phyloP scores from a whole-genome alignment of 306 rosid species.

The Citrullus amarus region DNA sequence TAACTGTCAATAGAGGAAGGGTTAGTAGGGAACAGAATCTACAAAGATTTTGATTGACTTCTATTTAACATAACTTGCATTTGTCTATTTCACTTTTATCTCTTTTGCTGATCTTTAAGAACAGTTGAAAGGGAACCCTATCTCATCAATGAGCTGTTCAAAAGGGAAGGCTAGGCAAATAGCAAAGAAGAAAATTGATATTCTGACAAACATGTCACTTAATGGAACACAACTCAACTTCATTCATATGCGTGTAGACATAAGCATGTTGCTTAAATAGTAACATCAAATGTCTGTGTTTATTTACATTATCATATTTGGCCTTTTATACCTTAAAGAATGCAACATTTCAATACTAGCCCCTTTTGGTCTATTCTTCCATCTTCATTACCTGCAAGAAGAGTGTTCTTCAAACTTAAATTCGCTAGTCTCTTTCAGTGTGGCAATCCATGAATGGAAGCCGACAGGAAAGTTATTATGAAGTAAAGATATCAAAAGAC shows the following conservation, averaged over 20 bases:
- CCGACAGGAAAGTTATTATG: not conserved
- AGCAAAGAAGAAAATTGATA: not conserved
- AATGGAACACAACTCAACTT: slow-evolving; percentile 6
- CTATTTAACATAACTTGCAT: not conserved
- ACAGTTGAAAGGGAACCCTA: not conserved
- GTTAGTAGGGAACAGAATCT: slow-evolving; percentile 5
- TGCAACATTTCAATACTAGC: slow-evolving; percentile 74
- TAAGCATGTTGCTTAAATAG: slow-evolving; percentile 1
- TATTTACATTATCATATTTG: slow-evolving; percentile 5
- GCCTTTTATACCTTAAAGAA: slow-evolving; percentile 38
- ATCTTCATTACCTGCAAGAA: slow-evolving; percentile 67
- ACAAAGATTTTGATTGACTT: not conserved
- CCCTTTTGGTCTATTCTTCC: slow-evolving; percentile 88
- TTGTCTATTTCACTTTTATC: slow-evolving; percentile 6
- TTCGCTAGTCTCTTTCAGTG: not conserved
- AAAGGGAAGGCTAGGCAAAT: not conserved
- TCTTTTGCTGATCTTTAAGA: not conserved
- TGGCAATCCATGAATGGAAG: slow-evolving; percentile 4
- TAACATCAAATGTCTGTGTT: not conserved
- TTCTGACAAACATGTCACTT: not conserved
- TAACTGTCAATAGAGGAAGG: not conserved
- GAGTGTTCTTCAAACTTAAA: slow-evolving; percentile 1
- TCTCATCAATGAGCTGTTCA: not conserved
- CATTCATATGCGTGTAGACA: slow-evolving; percentile 1
- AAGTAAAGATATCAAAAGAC: not conserved